Evolutionary conservation across 768 basidiomycete genomes (phyloP).

Genomic region (Lactarius evosmus): DNA sequence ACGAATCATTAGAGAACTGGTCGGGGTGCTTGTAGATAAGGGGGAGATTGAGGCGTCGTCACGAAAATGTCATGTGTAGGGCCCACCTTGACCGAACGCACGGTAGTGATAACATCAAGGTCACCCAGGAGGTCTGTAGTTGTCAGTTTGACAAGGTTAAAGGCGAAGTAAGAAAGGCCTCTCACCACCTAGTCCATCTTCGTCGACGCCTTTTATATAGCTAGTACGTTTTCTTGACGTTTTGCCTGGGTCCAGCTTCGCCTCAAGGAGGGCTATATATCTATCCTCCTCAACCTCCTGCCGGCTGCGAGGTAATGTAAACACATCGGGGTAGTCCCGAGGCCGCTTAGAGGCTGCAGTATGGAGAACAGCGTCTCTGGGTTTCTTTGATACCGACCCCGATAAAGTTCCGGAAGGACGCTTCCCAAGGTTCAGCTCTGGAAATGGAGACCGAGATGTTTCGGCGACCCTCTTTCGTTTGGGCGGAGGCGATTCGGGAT

Average conservation of each 20-base stretch:
- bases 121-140: slow-evolving; percentile 32
- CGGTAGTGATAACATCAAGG: slow-evolving; percentile 27
- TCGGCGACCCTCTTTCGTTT: slow-evolving; percentile 46
- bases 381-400: slow-evolving; percentile 3
- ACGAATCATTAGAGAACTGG: slow-evolving; percentile 16
- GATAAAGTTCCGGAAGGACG: slow-evolving; percentile 12
- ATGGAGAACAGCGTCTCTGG: slow-evolving; percentile 16
- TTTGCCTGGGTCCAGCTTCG: slow-evolving; percentile 59
- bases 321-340: slow-evolving; percentile 22
- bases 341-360: slow-evolving; percentile 40
- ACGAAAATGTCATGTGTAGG: background rate
- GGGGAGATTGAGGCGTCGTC: background rate
- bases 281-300: slow-evolving; percentile 71
- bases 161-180: slow-evolving; percentile 9
- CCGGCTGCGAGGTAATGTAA: slow-evolving; percentile 33
- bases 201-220: slow-evolving; percentile 46
- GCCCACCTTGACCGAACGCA: slow-evolving; percentile 7
- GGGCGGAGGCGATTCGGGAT: slow-evolving; percentile 43
- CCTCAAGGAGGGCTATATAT: slow-evolving; percentile 82
- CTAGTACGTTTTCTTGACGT: slow-evolving; percentile 40
- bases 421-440: slow-evolving; percentile 14
- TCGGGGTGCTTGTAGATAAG: background rate
- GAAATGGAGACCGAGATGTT: background rate
- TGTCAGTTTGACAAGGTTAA: slow-evolving; percentile 3
- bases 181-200: slow-evolving; percentile 84